A percentile compares a stretch with the other conserved stretches of the same genome.
Conservation (phyloP, 805 yeast genomes). For the Pichia rugopelliculosa region DNA sequence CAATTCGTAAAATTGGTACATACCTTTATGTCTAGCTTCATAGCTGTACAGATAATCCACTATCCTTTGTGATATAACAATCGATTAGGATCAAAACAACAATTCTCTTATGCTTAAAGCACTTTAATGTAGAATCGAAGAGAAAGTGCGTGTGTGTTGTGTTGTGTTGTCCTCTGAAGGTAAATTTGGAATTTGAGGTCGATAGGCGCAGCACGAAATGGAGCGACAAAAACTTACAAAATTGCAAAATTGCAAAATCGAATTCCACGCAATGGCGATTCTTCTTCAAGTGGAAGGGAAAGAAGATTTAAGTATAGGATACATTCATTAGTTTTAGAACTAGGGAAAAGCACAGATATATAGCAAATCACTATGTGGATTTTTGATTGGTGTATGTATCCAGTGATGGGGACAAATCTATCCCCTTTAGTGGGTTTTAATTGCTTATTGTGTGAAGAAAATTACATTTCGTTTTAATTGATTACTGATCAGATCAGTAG, state of each 20-base stretch:
- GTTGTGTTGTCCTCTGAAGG: not conserved
- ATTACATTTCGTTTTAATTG: too few species aligned
- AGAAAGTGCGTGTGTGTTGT: not conserved
- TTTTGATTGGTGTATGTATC: slow-evolving; percentile 33
- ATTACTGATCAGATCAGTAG: too few species aligned
- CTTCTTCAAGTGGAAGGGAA: not conserved
- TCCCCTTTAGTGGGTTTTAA: not conserved
- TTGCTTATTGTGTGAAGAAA: too few species aligned
- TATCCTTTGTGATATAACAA: not conserved
- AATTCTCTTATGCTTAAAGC: not conserved
- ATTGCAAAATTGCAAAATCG: too few species aligned
- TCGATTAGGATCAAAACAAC: not conserved
- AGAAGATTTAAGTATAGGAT: not conserved
- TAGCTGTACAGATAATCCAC: slow-evolving; percentile 13
- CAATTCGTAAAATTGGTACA: slow-evolving; percentile 11
- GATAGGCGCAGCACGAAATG: not conserved
- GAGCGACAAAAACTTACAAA: not conserved
- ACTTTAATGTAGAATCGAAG: not conserved
- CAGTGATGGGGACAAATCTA: not conserved
- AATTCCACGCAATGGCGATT: not conserved
- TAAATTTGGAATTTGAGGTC: not conserved
- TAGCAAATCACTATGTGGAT: slow-evolving; percentile 26
- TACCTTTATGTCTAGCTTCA: slow-evolving; percentile 46
- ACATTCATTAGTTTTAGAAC: not conserved
- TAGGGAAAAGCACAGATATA: too few species aligned